Conservation (phyloP, 345 rosid genomes). For the Eucalyptus rudis region DNA sequence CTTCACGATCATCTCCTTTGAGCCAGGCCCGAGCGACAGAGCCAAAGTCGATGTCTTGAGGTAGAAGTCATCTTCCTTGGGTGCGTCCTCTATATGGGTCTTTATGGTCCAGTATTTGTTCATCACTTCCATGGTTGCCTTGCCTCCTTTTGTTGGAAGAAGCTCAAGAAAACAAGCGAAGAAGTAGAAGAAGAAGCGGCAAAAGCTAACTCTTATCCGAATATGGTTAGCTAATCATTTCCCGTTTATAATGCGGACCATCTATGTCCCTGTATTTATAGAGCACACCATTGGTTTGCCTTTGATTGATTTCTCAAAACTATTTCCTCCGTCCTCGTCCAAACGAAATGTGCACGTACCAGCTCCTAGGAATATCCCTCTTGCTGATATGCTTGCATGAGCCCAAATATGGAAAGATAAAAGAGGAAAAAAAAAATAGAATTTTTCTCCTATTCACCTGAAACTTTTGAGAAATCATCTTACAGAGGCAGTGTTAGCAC, state of each 20-base stretch:
- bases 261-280: background rate
- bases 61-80: slow-evolving; percentile 28
- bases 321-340: background rate
- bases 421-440: background rate
- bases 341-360: background rate
- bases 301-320: background rate
- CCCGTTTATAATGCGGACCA: background rate
- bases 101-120: slow-evolving; percentile 22
- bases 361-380: background rate
- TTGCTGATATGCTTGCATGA: background rate
- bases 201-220: background rate
- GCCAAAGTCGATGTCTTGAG: slow-evolving; percentile 4
- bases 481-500: background rate
- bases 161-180: background rate
- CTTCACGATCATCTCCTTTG: slow-evolving; percentile 18
- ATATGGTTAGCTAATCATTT: too few species aligned
- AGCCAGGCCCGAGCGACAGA: slow-evolving; percentile 7
- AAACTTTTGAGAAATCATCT: background rate
- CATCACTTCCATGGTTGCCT: slow-evolving; percentile 9
- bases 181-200: background rate
- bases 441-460: background rate
- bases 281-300: background rate
- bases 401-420: background rate
- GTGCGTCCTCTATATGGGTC: slow-evolving; percentile 15
- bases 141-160: background rate